Evolutionary conservation across 2,329 filamentous ascomycete genomes (phyloP).

Genomic region (Balansia obtecta): DNA sequence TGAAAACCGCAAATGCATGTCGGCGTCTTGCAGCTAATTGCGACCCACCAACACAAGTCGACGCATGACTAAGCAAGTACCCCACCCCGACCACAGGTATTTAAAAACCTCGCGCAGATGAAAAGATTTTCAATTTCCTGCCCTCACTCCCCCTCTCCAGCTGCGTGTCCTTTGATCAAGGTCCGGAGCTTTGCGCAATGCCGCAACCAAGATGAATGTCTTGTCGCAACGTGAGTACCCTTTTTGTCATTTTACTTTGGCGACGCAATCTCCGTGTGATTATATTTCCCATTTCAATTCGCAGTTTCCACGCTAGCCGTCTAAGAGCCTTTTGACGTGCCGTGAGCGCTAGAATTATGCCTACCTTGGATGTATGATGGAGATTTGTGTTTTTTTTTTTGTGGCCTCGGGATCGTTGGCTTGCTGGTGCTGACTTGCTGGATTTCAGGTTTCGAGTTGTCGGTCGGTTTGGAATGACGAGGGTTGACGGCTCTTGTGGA

Average conservation of each 20-base stretch:
- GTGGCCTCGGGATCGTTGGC: not conserved
- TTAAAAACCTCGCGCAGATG: no score
- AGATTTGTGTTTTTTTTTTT: not conserved
- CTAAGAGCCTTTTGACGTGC: slow-evolving; percentile 5
- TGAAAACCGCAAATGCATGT: no score
- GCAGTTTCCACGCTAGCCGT: slow-evolving; percentile 6
- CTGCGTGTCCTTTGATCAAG: not conserved
- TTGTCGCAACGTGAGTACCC: not conserved
- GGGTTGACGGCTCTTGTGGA: no score
- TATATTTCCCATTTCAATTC: slow-evolving; percentile 5
- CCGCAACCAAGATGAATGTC: not conserved
- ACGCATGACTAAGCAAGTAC: no score
- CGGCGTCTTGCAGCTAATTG: no score
- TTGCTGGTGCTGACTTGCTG: not conserved
- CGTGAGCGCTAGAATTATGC: slow-evolving; percentile 4
- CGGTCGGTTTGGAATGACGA: no score
- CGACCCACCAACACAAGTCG: no score
- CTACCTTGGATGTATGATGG: slow-evolving; percentile 6
- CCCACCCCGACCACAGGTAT: no score
- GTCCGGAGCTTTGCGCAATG: not conserved
- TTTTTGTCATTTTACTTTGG: not conserved
- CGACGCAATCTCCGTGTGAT: not conserved
- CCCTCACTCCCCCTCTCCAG: not conserved
- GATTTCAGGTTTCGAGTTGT: not conserved
- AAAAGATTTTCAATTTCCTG: no score